Evolutionary conservation across 495 filamentous ascomycete species (phyloP).

Genomic region (Aspergillus sclerotioniger): DNA sequence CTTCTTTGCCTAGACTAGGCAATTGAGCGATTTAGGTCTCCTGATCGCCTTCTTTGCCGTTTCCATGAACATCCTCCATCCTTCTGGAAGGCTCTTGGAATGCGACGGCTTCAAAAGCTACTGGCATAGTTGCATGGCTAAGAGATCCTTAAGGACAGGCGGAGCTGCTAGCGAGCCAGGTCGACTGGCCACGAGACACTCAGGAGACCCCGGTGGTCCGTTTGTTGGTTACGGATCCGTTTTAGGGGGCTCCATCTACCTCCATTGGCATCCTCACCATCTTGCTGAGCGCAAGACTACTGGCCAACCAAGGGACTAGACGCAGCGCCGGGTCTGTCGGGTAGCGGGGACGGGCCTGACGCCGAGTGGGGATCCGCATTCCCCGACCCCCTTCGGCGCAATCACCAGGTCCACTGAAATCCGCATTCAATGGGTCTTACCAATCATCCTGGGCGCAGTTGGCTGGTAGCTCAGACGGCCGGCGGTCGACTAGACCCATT

Average conservation of each 20-base stretch:
- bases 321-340: constrained; percentile 14
- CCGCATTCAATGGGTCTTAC: constrained; percentile 1
- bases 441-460: constrained; percentile 8
- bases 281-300: neutral
- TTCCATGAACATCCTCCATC: constrained; percentile 18
- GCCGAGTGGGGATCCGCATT: constrained; percentile 28
- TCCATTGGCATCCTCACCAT: neutral
- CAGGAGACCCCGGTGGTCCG: neutral
- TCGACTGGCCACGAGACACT: neutral
- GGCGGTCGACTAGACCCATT: neutral
- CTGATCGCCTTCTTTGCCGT: constrained; percentile 2
- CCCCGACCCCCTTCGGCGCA: constrained; percentile 20
- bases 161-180: neutral
- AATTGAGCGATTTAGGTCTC: neutral
- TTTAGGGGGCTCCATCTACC: neutral
- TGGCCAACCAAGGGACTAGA: constrained; percentile 5
- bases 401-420: constrained; percentile 15
- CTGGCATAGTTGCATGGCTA: constrained; percentile 1
- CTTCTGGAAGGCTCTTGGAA: constrained; percentile 24
- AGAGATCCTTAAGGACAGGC: constrained; percentile 3
- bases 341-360: constrained; percentile 22
- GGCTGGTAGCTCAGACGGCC: neutral
- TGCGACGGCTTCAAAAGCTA: constrained; percentile 10
- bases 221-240: neutral
- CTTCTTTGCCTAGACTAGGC: neutral